phyloP scores from a whole-genome alignment of 2,329 filamentous ascomycete genomes.

The Fusarium zealandicum region DNA sequence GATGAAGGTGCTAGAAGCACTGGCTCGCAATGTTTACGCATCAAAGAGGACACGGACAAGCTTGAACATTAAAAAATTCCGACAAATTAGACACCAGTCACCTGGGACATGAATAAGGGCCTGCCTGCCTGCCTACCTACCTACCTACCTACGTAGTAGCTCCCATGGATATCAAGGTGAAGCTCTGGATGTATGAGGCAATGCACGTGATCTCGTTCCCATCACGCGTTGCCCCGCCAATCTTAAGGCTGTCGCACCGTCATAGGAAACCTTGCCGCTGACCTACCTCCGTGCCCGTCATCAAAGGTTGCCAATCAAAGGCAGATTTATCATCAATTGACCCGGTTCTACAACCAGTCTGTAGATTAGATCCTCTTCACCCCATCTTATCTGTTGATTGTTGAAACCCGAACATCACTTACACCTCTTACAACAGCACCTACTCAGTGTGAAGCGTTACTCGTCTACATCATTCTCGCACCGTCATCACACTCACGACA shows the following conservation, averaged over 20 bases:
- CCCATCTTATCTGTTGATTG: background rate
- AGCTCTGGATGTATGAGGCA: background rate
- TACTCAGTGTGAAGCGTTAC: conserved; percentile 6
- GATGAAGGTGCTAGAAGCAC: background rate
- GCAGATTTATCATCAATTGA: conserved; percentile 11
- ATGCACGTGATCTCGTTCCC: conserved; percentile 58
- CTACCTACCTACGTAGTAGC: no score
- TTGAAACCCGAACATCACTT: background rate
- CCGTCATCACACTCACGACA: conserved; percentile 25
- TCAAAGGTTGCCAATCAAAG: conserved; percentile 3
- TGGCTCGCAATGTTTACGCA: background rate
- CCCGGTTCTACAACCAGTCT: background rate
- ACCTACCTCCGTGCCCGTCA: conserved; percentile 15
- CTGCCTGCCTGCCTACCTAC: no score
- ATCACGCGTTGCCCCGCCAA: conserved; percentile 65
- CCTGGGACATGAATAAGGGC: background rate
- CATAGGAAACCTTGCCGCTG: conserved; percentile 29
- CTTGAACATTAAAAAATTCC: no score
- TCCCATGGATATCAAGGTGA: background rate
- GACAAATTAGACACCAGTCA: background rate
- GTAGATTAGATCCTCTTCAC: background rate
- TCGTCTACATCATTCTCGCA: background rate
- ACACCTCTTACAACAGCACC: background rate
- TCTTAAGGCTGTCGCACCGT: conserved; percentile 36
- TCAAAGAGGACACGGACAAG: background rate